phyloP scores from a whole-genome alignment of 2,329 filamentous ascomycete genomes.

The Setomelanomma holmii region DNA sequence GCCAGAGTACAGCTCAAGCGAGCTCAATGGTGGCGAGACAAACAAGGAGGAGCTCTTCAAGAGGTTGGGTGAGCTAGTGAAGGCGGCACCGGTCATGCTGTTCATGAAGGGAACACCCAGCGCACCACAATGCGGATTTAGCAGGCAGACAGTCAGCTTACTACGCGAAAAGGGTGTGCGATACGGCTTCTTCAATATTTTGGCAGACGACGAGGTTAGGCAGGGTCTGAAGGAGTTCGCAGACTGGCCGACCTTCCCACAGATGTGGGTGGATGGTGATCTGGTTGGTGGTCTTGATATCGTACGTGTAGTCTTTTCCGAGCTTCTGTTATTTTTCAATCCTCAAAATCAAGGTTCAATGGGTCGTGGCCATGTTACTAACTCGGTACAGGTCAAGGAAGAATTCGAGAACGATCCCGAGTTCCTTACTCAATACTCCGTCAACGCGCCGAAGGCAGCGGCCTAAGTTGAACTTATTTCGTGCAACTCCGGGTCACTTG shows the following conservation, averaged over 20 bases:
- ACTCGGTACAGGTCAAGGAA: conserved; percentile 77
- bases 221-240: conserved; percentile 96
- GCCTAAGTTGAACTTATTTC: not conserved
- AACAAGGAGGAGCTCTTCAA: conserved; percentile 84
- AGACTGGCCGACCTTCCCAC: conserved; percentile 98
- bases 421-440: conserved; percentile 78
- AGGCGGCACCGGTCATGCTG: conserved; percentile 95
- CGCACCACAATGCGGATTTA: conserved; percentile 90
- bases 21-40: conserved; percentile 41
- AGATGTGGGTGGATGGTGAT: conserved; percentile 90
- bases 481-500: not conserved
- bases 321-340: no score
- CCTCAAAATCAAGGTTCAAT: no score
- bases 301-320: conserved; percentile 57
- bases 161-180: conserved; percentile 89
- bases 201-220: conserved; percentile 95
- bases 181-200: conserved; percentile 98
- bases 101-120: conserved; percentile 98
- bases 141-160: conserved; percentile 83
- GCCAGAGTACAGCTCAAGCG: conserved; percentile 54
- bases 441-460: conserved; percentile 35
- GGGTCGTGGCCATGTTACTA: conserved; percentile 28
- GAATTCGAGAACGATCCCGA: conserved; percentile 83
- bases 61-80: conserved; percentile 83
- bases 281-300: conserved; percentile 95